Base-by-base conservation (phyloP, 2,329 filamentous ascomycete species). In the Huntiella bhutanensis region DNA sequence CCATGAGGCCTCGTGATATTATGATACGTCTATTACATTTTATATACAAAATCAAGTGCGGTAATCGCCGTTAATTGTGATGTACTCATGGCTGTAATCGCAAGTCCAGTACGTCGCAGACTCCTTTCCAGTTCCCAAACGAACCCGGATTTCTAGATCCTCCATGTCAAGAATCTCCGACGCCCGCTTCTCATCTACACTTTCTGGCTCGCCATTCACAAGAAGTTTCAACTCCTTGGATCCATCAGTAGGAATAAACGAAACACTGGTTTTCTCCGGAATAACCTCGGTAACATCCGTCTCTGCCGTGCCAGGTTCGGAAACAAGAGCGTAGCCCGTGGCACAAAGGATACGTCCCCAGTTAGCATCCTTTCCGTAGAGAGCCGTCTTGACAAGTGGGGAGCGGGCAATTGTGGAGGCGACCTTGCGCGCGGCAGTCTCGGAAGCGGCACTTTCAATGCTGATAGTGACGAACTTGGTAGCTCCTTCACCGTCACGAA, bases 261-360 rank as follows among this genome's bases (percentile, higher is more conserved):
- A 83, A 17, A 91, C 83, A 54, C 70, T 84, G 1, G 82, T 88
- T 57, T 72, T 72, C 52, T 78, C 72, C 1, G 81, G 80, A 0
- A 73, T 63, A 45, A 91, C 73, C 40, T 75, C 73, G 1, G 69
- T 65, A 1, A 80, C 75, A 1, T 78, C 74, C 49, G 69, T 72
- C 35, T 66, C 59, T n/a, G 67, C 62, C 54, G 67, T 61, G 1
- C 70, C 73, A 0, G 72, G 74, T 53, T 74, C 71, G 2, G 70
- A 72, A 51, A 79, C 68, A 41, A 76, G 64, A 11, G 75, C 68
- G 59, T 96, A 96, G 3, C 91, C 91, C 4, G 87, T 86, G 1
- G 91, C 88, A 60, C 91, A 96, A 22, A 96, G 71, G 52, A 98
- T 93, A 46, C 91, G 85, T 33, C 91, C 91, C 91, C 91, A 98